Evolutionary conservation across 345 rosid genomes (phyloP), one percentile per base, ranked within the genome.

Genomic region (Syzygium aromaticum): DNA sequence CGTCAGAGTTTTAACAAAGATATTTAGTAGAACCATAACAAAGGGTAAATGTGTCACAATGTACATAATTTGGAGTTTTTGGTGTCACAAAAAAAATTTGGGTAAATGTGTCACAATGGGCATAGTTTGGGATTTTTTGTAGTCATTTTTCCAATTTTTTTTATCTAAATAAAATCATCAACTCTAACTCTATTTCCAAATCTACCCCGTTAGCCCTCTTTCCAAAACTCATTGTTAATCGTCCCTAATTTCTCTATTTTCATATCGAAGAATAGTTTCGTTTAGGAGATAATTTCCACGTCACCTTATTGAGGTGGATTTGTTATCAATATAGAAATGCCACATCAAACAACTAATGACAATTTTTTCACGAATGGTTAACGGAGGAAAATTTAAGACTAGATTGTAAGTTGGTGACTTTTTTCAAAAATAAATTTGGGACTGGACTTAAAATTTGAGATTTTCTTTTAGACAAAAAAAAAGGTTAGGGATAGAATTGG

Each of bases 161-260:
- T 59, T 59, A 3, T 59, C 0, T 11, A 27, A 59, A 59, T 40
- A 25, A 25, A 59, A 25, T 25, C 11, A 59, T 59, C 33, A 59
- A 59, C 30, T 27, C 11, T 27, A 59, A 27, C 30, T 59, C 4
- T 59, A 59, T 59, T 59, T 16, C 67, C 16, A 27, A 12, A 59
- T 59, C 12, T 59, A 1, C 27, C 17, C 30, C 3, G 3, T 27
- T 5, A 59, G 0, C 30, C 30, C 13, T 59, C 3, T 3, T 0
- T 59, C 1, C 3, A 59, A 27, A 27, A 59, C 12, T 59, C 0
- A 2, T 0, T 11, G 30, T 27, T 59, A 11, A 59, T 59, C 64
- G 11, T 59, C 25, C 15, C 3, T 59, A 59, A 25, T 59, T 25
- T 59, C 8, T 40, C 43, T 40, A 40, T 40, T 5, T 40, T 40